Evolutionary conservation across 208 protist species (phyloP), one percentile per base, ranked within the genome.

Genomic region (Crithidia mellificae): DNA sequence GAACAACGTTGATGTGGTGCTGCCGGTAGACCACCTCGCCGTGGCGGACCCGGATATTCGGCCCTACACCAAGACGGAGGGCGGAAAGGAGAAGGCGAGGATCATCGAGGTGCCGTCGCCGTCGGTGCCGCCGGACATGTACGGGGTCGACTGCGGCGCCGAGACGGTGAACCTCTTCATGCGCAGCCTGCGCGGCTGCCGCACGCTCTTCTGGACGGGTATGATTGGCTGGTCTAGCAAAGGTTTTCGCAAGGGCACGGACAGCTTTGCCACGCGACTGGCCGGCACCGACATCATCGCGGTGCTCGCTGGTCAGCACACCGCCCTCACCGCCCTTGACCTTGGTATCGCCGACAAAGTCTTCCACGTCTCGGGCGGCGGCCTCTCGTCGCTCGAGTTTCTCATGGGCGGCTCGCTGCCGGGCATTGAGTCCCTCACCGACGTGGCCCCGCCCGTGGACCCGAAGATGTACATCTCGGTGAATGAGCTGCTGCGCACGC

Each of bases 341-440:
- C 25, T 82, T 32, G 80, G 80, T 14, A 54, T 90, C 17, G 63
- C 68, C 22, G 57, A 71, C 49, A 79, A 79, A 51, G 73, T 99
- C 17, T 85, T 84, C 51, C 98, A 99, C 74, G 87, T 99, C 38
- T 97, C 88, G n/a, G 99, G 98, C 65, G 98, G 98, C 52, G 98
- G 98, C 46, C 92, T 98, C 53, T 96, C 98, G 19, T 98, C 88
- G 20, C 87, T 99, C 22, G 98, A 99, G 76, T 83, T 99, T 7
- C 85, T 99, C 6, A 96, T 99, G 77, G 98, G 98, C 22, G 79
- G 85, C 49, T 73, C 83, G 29, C 79, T 98, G 25, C 93, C 92
- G 20, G 96, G 92, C 47, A 78, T 98, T 20, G 83, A 86, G 70
- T 80, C 89, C 29, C 84, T 98, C 27, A 87, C 85, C n/a, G 91